Base-by-base conservation (phyloP, 768 basidiomycete genomes). In the Glaciozyma martinii region DNA sequence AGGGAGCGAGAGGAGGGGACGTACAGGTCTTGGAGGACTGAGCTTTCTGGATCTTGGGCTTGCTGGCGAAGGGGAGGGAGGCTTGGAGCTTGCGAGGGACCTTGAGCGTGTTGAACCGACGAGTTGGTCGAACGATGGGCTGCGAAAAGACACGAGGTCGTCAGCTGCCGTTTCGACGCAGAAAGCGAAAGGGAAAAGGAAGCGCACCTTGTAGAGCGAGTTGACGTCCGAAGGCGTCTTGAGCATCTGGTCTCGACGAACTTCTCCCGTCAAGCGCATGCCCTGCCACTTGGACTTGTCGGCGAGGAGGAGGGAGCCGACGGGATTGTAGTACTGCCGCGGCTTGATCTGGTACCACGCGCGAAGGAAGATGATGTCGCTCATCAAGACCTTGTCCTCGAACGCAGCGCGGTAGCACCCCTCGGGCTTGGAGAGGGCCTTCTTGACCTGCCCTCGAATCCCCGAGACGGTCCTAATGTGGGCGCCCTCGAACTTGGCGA, bases 401-500 rank as follows among this genome's bases (percentile, higher is more conserved):
- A 98, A 99, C 18, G 93, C 93, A 4, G 94, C 95, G 68, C 95
- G 82, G 81, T 89, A 97, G 7, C 89, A 85, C 13, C 95, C 95
- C 63, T 95, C 92, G 3, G 95, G 93, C 74, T 93, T 97, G n/a
- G 85, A 79, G 37, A 97, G 78, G 16, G 89, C 92, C 77, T 94
- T 97, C 80, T 99, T 99, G 59, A 99, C 84, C 76, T 98, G 94
- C 5, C 95, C 95, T 53, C 95, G 80, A 62, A 99, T 89, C 16
- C 95, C 95, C 9, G 90, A 92, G 10, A 98, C 95, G 0, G 94
- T 98, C 65, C 86, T 81, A 62, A 99, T 84, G 75, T 87, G 90
- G n/a, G 95, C 95, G 23, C 95, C 95, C 76, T 99, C 95, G 71
- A 99, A 98, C 77, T 95, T 98, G 62, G 92, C 92, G 18, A 98